Conservation (phyloP, 768 basidiomycete genomes). For the Filobasidium floriforme region DNA sequence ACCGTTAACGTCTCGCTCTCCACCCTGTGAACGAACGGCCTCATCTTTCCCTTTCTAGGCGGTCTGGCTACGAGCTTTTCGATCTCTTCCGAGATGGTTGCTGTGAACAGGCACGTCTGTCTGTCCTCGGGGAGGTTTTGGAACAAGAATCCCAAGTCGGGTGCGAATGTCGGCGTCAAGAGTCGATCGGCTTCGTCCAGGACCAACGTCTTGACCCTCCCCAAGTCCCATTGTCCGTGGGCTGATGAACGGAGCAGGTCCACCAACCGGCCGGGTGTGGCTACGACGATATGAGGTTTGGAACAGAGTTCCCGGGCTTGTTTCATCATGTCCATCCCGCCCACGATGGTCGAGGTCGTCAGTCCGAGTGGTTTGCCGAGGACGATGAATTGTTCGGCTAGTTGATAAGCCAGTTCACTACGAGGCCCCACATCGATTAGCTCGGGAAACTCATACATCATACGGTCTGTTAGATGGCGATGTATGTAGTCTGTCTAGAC, state of each 20-base stretch:
- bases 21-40: conserved; percentile 78
- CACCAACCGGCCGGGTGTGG: conserved; percentile 89
- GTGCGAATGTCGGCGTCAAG: conserved; percentile 77
- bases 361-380: conserved; percentile 73
- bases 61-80: conserved; percentile 64
- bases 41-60: conserved; percentile 72
- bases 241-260: conserved; percentile 75
- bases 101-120: conserved; percentile 96
- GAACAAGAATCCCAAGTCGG: conserved; percentile 74
- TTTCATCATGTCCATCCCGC: conserved; percentile 96
- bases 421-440: conserved; percentile 1
- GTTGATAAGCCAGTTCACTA: conserved; percentile 95
- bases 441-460: no score
- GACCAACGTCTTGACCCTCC: conserved; percentile 79
- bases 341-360: conserved; percentile 80
- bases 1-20: conserved; percentile 73
- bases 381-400: conserved; percentile 90
- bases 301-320: conserved; percentile 80
- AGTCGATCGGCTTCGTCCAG: conserved; percentile 95
- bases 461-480: neutral
- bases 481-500: no score
- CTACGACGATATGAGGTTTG: conserved; percentile 86
- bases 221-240: conserved; percentile 70
- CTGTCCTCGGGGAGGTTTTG: conserved; percentile 66
- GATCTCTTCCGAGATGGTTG: conserved; percentile 81